Base-by-base conservation (phyloP, 225 moss, liverwort and hornwort genomes). In the Marchantia paleacea region DNA sequence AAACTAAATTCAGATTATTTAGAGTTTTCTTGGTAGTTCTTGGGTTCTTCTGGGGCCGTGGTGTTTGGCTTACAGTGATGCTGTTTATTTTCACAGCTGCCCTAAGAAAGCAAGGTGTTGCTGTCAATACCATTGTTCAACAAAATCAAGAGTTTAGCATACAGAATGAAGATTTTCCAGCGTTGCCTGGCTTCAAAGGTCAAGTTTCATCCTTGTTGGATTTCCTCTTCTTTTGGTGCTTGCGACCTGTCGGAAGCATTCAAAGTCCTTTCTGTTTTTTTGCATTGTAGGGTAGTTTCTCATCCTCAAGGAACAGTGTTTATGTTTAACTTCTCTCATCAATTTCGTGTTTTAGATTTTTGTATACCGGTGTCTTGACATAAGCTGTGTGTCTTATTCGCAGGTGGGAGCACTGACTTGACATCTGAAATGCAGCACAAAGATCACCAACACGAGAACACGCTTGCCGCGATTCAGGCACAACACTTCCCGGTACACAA, bases 61-160 rank as follows among this genome's bases (percentile, higher is more conserved):
- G 29, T 78, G 75, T 87, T 78, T 81, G 81, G 83, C 79, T 84
- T 84, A 82, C 75, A 77, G 85, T 81, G 83, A 82, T 82, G 81
- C 80, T 80, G 80, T 75, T 84, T 84, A 82, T 82, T 86, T 82
- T 64, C 83, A 84, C 93, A 93, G 97, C 92, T 91, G 88, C 83
- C 79, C 88, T 99, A 89, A 99, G 94, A 90, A 99, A 99, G 92
- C 97, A 93, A 92, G 97, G 94, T 83, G 92, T 93, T 82, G 91
- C 91, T 86, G 92, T 99, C 79, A 95, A 97, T 81, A 81, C 95
- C 74, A 91, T 95, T 88, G 97, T 99, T 73, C 95, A 95, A 85
- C 97, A 99, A 86, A 99, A 92, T 83, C 95, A 95, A 86, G 97
- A 94, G 88, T 99, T 99, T 89, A 99, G 92, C 83, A 99, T 95